These are phyloP conservation scores for Boletus pseudo-olivaceus DNA, from an alignment of 768 basidiomycete species.

Conservation along the genomic window DNA sequence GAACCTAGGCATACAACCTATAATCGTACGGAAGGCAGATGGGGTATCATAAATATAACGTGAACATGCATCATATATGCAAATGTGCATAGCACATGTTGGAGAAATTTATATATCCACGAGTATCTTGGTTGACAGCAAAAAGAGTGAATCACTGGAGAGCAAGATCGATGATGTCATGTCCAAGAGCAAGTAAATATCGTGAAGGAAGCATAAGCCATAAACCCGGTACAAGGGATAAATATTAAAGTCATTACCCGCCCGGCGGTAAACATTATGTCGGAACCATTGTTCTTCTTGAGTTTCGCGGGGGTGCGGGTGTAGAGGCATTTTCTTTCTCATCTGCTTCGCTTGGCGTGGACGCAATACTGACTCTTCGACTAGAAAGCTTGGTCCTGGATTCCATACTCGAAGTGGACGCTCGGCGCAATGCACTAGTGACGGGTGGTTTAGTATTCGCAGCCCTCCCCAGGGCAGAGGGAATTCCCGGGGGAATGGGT, in stretches of 20 bases:
- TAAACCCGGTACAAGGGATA: constrained; percentile 9
- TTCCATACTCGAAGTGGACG: constrained; percentile 31
- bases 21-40: constrained; percentile 1
- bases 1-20: constrained; percentile 25
- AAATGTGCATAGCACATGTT: constrained; percentile 1
- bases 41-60: constrained; percentile 15
- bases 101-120: not conserved
- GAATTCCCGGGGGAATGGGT: constrained; percentile 29
- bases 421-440: constrained; percentile 22
- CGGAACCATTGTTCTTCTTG: constrained; percentile 16
- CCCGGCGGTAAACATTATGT: constrained; percentile 7
- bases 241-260: constrained; percentile 4
- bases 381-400: constrained; percentile 34
- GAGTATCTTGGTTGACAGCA: constrained; percentile 10
- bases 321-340: constrained; percentile 58
- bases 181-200: constrained; percentile 14
- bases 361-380: constrained; percentile 33
- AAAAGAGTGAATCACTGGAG: constrained; percentile 9
- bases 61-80: constrained; percentile 15
- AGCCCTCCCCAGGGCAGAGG: constrained; percentile 31
- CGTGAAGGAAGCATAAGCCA: not conserved
- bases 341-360: constrained; percentile 43
- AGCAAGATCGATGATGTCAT: constrained; percentile 1
- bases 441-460: constrained; percentile 15
- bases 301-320: constrained; percentile 17